Conservation (phyloP, 2,329 filamentous ascomycete genomes). For the Diplodia sapinea region DNA sequence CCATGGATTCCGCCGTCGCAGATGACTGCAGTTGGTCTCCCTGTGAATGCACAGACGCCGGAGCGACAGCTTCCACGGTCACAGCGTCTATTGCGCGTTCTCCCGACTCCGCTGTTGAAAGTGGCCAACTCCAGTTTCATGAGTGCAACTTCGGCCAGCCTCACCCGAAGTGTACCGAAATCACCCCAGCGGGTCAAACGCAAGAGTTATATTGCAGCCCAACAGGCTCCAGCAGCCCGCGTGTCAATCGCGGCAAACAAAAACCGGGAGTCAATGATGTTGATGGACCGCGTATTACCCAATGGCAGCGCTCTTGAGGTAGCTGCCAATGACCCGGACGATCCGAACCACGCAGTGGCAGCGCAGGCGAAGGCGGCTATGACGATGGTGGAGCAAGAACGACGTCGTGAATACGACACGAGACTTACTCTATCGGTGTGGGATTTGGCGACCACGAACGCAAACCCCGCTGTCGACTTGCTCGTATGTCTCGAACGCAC, state of each 20-base stretch:
- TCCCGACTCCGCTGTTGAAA: conserved; percentile 89
- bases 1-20: conserved; percentile 91
- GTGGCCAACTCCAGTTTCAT: conserved; percentile 96
- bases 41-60: conserved; percentile 71
- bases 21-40: conserved; percentile 60
- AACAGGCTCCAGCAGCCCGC: conserved; percentile 30
- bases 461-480: conserved; percentile 92
- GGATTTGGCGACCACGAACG: conserved; percentile 87
- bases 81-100: conserved; percentile 85
- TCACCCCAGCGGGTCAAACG: conserved; percentile 34
- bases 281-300: conserved; percentile 56
- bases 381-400: conserved; percentile 71
- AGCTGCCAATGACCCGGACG: conserved; percentile 37
- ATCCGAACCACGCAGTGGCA: conserved; percentile 42
- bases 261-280: conserved; percentile 55
- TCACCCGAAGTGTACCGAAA: conserved; percentile 64
- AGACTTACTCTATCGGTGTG: conserved; percentile 92
- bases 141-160: conserved; percentile 84
- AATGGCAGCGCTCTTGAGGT: conserved; percentile 45
- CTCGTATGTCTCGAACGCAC: conserved; percentile 90
- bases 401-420: conserved; percentile 77
- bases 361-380: conserved; percentile 56
- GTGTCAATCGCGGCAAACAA: conserved; percentile 42
- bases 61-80: conserved; percentile 87
- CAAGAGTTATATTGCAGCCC: conserved; percentile 36